phyloP scores from a whole-genome alignment of 1,284 basidiomycete species.

The Leccinum fallax region DNA sequence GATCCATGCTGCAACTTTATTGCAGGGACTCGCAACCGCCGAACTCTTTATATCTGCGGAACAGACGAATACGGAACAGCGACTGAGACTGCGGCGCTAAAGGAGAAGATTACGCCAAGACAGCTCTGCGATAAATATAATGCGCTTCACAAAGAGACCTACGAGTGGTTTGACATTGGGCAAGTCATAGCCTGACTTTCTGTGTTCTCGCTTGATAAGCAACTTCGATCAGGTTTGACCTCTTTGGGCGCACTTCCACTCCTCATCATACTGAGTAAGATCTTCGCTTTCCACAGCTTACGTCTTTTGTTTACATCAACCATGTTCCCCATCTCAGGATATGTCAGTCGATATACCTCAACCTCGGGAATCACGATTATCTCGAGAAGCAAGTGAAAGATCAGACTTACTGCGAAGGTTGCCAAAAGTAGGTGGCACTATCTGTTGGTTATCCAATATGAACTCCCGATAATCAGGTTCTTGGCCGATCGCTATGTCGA shows the following conservation, averaged over 20 bases:
- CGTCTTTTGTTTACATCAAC: not conserved
- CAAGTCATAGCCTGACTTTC: constrained; percentile 35
- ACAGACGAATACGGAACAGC: constrained; percentile 99
- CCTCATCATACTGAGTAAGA: constrained; percentile 86
- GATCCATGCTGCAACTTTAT: constrained; percentile 7
- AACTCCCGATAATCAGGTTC: constrained; percentile 56
- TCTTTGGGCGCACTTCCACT: constrained; percentile 95
- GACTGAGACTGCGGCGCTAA: constrained; percentile 96
- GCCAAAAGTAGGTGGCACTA: constrained; percentile 62
- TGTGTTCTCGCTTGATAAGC: constrained; percentile 5
- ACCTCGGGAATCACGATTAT: constrained; percentile 76
- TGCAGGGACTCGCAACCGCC: constrained; percentile 72
- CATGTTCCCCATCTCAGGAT: constrained; percentile 56
- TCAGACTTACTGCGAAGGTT: constrained; percentile 93
- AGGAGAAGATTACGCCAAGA: constrained; percentile 87
- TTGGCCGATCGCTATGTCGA: constrained; percentile 95
- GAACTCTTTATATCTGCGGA: constrained; percentile 88
- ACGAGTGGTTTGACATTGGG: constrained; percentile 94
- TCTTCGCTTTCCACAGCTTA: constrained; percentile 21
- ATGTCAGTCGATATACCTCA: constrained; percentile 84
- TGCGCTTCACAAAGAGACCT: constrained; percentile 87
- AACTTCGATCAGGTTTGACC: constrained; percentile 76
- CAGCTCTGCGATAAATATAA: constrained; percentile 96
- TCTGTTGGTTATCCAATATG: not conserved
- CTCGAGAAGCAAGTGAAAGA: constrained; percentile 85